Base-by-base conservation (phyloP, 2,329 filamentous ascomycete species). In the Emericellopsis cladophorae region DNA sequence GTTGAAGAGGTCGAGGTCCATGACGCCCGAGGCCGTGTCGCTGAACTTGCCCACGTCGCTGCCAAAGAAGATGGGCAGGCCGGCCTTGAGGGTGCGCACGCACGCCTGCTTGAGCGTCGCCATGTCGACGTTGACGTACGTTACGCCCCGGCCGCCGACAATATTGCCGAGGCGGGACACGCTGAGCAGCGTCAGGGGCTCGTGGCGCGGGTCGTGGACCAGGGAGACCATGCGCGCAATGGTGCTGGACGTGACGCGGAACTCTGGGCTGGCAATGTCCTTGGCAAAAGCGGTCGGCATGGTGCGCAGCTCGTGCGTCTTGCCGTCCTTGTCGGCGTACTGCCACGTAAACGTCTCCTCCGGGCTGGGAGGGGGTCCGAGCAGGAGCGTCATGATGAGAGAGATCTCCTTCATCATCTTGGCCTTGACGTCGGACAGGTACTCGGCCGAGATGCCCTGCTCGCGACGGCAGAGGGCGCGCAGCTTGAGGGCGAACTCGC, bases 21-120 rank as follows among this genome's bases (percentile, higher is more conserved):
- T 88, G 54, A 94, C 77, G 14, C 87, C 87, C 3, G 71, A 68
- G 2, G 51, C 51, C 0, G 64, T 66, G 54, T 89, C 80, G 42
- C 76, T 83, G 59, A 82, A 89, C 58, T 94, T 84, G 46, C 86
- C 87, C 0, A 94, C 87, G 52, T 95, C 88, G 39, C 76, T 83
- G 42, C 88, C 88, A 56, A 95, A 94, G 70, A 94, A 94, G 39
- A 94, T 75, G 9, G 88, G 87, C 5, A 85, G 63, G 2, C 85
- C 86, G 10, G 79, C 78, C 53, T 77, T 74, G 38, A 94, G 74
- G 84, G 88, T 92, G 24, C 74, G 68, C 38, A 93, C 76, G 50
- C 81, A 84, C 0, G 82, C 79, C 1, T 65, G 55, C 60, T 93
- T 93, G 49, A 94, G 78, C 0, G 74, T 66, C 2, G 59, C 47